A percentile compares a stretch with the other conserved stretches of the same genome.
Evolutionary conservation across 2,329 filamentous ascomycete species (phyloP).

Genomic region (Trichophyton schoenleinii): DNA sequence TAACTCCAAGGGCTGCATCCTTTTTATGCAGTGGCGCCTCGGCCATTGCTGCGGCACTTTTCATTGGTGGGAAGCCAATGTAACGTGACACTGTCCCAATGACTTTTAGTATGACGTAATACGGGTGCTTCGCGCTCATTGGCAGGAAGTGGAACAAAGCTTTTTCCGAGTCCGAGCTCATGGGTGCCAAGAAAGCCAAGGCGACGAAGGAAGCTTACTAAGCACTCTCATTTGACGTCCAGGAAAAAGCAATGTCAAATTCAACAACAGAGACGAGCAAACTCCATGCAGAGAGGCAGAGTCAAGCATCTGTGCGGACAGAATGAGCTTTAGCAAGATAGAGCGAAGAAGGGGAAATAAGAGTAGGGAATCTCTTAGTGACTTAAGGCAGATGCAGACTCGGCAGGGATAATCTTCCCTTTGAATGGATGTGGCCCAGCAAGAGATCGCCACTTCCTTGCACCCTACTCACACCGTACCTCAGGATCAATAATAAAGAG

Average conservation of each 20-base stretch:
- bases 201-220: neutral
- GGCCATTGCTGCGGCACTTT: neutral
- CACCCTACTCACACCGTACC: neutral
- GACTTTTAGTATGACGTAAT: neutral
- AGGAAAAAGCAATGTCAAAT: neutral
- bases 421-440: no score
- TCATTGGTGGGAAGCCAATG: neutral
- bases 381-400: neutral
- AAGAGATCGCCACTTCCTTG: neutral
- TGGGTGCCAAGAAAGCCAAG: neutral
- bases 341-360: no score
- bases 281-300: no score
- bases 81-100: neutral
- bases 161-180: neutral
- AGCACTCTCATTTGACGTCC: neutral
- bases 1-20: neutral
- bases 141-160: neutral
- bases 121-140: neutral
- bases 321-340: neutral
- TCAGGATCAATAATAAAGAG: neutral
- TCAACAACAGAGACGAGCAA: neutral
- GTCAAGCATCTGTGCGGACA: neutral
- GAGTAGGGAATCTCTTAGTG: no score
- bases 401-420: neutral
- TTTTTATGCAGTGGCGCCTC: slow-evolving; percentile 1